A percentile compares a stretch with the other conserved stretches of the same genome.
These are phyloP conservation scores for Gymnopilus junonius DNA, from an alignment of 768 basidiomycete genomes.

Conservation along the genomic window DNA sequence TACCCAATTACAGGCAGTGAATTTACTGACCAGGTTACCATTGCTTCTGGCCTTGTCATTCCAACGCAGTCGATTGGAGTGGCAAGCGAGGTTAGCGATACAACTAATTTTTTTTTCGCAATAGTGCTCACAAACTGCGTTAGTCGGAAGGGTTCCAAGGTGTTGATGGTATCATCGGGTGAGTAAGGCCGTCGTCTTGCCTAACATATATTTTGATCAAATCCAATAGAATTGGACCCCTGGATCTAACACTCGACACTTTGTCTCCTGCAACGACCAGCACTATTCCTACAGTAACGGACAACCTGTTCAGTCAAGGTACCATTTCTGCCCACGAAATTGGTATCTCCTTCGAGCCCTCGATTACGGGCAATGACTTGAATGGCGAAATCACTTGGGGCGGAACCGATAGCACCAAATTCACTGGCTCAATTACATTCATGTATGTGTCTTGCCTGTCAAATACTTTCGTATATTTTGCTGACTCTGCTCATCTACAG, in stretches of 20 bases:
- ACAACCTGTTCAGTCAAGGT: conserved; percentile 49
- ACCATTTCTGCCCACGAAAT: conserved; percentile 43
- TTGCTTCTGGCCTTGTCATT: conserved; percentile 54
- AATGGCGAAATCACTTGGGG: conserved; percentile 61
- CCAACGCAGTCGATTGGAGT: conserved; percentile 66
- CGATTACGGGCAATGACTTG: conserved; percentile 29
- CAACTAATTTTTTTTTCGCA: background rate
- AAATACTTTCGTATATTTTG: background rate
- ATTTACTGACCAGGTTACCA: conserved; percentile 56
- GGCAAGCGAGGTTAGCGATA: conserved; percentile 37
- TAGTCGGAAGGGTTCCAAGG: conserved; percentile 43
- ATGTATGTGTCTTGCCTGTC: background rate
- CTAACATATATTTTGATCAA: background rate
- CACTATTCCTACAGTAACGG: conserved; percentile 57
- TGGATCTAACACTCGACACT: conserved; percentile 51
- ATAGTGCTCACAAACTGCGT: background rate
- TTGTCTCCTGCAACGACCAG: conserved; percentile 28
- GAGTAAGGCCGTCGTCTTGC: conserved; percentile 13
- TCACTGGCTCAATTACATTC: conserved; percentile 13
- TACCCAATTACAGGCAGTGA: conserved; percentile 33
- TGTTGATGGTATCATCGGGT: conserved; percentile 72
- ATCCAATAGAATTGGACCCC: conserved; percentile 59
- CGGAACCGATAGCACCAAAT: conserved; percentile 44
- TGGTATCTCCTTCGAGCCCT: conserved; percentile 56
- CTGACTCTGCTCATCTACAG: conserved; percentile 24